Conservation (phyloP, 2,329 filamentous ascomycete genomes). For the Ophiobolus disseminans region DNA sequence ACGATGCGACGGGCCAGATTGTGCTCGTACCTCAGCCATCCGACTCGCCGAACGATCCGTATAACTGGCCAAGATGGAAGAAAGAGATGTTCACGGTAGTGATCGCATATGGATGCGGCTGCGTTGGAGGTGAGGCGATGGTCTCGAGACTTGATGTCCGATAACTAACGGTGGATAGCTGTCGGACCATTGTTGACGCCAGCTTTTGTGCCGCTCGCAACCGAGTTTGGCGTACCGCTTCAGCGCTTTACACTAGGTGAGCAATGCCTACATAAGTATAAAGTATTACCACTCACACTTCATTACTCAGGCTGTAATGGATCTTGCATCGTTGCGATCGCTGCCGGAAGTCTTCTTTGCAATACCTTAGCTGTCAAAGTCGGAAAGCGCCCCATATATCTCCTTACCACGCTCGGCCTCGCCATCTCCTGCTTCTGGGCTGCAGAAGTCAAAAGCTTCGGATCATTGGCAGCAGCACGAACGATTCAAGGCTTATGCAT, state of each 20-base stretch:
- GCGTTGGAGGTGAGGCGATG: conserved; percentile 28
- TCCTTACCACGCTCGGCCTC: conserved; percentile 27
- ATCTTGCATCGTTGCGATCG: conserved; percentile 29
- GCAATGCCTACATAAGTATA: no score
- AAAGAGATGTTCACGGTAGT: conserved; percentile 36
- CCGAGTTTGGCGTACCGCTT: conserved; percentile 25
- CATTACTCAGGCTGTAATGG: conserved; percentile 29
- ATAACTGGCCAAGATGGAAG: conserved; percentile 57
- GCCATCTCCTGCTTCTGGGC: conserved; percentile 32
- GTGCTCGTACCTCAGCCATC: conserved; percentile 62
- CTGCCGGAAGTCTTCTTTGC: conserved; percentile 25
- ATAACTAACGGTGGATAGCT: conserved; percentile 10
- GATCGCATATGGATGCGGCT: conserved; percentile 31
- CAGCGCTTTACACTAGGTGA: conserved; percentile 25
- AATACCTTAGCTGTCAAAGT: conserved; percentile 32
- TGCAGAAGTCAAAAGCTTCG: conserved; percentile 29
- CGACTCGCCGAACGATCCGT: conserved; percentile 57
- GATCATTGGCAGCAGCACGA: conserved; percentile 26
- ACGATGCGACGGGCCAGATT: conserved; percentile 44
- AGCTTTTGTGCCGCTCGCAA: conserved; percentile 29
- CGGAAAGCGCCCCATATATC: conserved; percentile 29
- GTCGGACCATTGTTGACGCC: conserved; percentile 33
- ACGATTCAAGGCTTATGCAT: conserved; percentile 32
- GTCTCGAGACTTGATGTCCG: not conserved
- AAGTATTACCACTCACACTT: no score